Conservation (phyloP, 2,329 filamentous ascomycete genomes). For the Niveomyces coronatus region DNA sequence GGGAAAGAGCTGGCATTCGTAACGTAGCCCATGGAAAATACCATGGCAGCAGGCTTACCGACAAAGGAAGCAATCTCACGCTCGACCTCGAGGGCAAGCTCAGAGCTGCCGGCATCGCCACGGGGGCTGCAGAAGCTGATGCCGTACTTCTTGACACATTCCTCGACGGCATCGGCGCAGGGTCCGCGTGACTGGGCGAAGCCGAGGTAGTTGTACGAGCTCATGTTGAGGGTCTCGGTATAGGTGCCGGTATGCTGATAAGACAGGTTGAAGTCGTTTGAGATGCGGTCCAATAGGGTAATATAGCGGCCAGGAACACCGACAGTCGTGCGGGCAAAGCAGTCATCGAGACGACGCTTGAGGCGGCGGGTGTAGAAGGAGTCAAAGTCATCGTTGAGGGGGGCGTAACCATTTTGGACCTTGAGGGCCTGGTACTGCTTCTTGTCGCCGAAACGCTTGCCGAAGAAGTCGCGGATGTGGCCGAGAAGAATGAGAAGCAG, state of each 20-base stretch:
- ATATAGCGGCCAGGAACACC: conserved; percentile 93
- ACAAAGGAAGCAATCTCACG: conserved; percentile 82
- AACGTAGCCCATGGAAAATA: conserved; percentile 98
- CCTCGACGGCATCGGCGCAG: conserved; percentile 87
- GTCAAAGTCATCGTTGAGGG: conserved; percentile 95
- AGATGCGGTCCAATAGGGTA: conserved; percentile 82
- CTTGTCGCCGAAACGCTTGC: conserved; percentile 83
- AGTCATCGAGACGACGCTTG: conserved; percentile 93
- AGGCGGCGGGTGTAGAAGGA: conserved; percentile 92
- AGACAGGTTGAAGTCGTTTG: conserved; percentile 81
- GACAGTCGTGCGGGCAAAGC: conserved; percentile 84
- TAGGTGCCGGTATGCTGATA: conserved; percentile 84
- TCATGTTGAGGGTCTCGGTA: conserved; percentile 96
- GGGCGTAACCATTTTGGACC: conserved; percentile 79
- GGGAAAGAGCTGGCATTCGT: conserved; percentile 93
- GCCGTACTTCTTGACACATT: conserved; percentile 74
- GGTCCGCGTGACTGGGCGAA: conserved; percentile 97
- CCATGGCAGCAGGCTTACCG: conserved; percentile 87
- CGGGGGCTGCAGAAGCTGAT: conserved; percentile 74
- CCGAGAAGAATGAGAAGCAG: conserved; percentile 91
- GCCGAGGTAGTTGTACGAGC: conserved; percentile 98
- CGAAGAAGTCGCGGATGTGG: conserved; percentile 94
- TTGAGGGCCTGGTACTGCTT: conserved; percentile 74
- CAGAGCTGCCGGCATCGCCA: conserved; percentile 74
- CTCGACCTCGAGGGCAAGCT: conserved; percentile 83